Conservation (phyloP, 805 yeast genomes). For the Candida fluviatilis region DNA sequence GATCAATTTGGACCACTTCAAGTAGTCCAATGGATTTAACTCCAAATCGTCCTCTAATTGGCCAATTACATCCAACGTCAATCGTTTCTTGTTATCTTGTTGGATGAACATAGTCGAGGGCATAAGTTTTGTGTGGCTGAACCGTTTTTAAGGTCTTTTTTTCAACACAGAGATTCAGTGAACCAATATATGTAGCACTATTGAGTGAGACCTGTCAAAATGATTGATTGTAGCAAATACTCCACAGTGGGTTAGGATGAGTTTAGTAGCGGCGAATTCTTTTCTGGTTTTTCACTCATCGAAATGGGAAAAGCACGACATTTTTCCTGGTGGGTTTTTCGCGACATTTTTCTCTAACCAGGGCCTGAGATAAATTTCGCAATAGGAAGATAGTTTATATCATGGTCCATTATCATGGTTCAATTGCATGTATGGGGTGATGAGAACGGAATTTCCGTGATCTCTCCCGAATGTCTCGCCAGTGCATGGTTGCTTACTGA, state of each 20-base stretch:
- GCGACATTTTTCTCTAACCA: not conserved
- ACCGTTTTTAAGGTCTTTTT: not conserved
- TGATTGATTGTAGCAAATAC: not conserved
- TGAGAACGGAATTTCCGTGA: conserved; percentile 32
- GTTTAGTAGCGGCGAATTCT: not conserved
- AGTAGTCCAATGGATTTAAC: conserved; percentile 49
- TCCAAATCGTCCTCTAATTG: conserved; percentile 53
- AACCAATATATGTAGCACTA: not conserved
- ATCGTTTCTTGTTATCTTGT: conserved; percentile 16
- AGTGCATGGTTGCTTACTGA: conserved; percentile 35
- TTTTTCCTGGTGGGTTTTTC: not conserved
- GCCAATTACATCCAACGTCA: conserved; percentile 50
- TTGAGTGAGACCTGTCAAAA: not conserved
- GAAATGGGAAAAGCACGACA: not conserved
- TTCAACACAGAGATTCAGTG: not conserved
- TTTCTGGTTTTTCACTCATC: not conserved
- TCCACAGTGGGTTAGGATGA: not conserved
- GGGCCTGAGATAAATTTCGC: not conserved
- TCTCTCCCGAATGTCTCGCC: conserved; percentile 53
- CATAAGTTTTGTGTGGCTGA: conserved; percentile 1
- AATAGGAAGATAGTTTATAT: not conserved
- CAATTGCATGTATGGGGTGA: conserved; percentile 56
- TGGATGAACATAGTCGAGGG: conserved; percentile 8
- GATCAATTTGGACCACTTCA: conserved; percentile 55
- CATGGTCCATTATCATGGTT: conserved; percentile 9